Base-by-base conservation (phyloP, 495 filamentous ascomycete genomes). In the Hypoxylon crocopeplum region DNA sequence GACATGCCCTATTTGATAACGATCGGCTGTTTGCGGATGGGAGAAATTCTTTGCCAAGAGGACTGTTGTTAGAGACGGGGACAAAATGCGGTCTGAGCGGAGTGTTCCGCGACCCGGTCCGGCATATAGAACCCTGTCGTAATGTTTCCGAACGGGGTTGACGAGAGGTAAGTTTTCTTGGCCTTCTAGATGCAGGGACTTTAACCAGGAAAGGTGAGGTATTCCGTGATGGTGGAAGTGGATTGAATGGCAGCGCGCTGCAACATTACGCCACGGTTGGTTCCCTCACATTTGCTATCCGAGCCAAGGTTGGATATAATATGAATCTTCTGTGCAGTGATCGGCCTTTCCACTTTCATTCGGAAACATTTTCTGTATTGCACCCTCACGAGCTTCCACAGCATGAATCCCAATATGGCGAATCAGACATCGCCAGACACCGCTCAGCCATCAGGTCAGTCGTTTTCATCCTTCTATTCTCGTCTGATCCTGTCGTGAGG, bases 311-410 rank as follows among this genome's bases (percentile, higher is more conserved):
- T 44, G 39, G 40, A 55, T 66, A 66, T 66, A 66, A 54, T 57
- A 66, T 56, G 50, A 56, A 55, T 39, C 51, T 51, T 48, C 25
- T 50, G 40, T 61, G 46, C 51, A 60, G 51, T 36, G 62, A 66
- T 66, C 62, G 39, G n/a, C 53, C 51, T 60, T 56, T 42, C 47
- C 46, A 56, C 56, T 60, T 51, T 53, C 46, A 61, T 59, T 47
- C 36, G 37, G 62, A 66, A 66, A 66, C 62, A 61, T 47, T 38
- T 61, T 57, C 37, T 53, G 62, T 66, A 39, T 66, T 66, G 51
- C 30, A 66, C 27, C 62, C 56, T 11, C 30, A 20, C 33, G 22
- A 34, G 19, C 39, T 42, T 39, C 30, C 27, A 21, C 16, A 48
- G 56, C 56, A 61, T 42, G 15, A 56, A 56, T 48, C 19, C 25